Evolutionary conservation across 768 basidiomycete species (phyloP).

Genomic region (Pulveroboletus sp.): DNA sequence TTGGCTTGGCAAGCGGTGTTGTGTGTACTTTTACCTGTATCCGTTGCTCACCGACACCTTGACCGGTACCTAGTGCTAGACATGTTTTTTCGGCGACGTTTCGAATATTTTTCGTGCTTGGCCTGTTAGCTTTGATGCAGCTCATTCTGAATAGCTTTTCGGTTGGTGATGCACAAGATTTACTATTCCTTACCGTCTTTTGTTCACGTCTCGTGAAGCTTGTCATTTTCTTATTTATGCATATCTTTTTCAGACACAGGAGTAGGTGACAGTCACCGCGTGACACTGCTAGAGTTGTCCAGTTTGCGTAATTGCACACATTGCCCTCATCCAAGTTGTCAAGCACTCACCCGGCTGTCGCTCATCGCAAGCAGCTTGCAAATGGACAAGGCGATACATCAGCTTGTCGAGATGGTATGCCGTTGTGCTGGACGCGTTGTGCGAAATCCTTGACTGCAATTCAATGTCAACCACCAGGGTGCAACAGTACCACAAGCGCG

Average conservation of each 20-base stretch:
- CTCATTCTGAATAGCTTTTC: slow-evolving; percentile 2
- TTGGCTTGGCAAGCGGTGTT: slow-evolving; percentile 25
- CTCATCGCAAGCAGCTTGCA: slow-evolving; percentile 9
- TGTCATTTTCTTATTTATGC: slow-evolving; percentile 16
- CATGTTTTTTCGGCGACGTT: not conserved
- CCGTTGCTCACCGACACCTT: slow-evolving; percentile 14
- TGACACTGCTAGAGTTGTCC: slow-evolving; percentile 20
- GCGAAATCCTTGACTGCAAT: not conserved
- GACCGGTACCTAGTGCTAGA: slow-evolving; percentile 6
- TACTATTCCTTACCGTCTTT: slow-evolving; percentile 6
- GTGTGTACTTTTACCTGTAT: slow-evolving; percentile 29
- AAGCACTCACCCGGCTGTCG: not conserved
- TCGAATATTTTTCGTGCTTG: slow-evolving; percentile 3
- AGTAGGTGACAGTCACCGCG: slow-evolving; percentile 15
- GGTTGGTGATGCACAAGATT: not conserved
- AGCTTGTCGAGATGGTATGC: slow-evolving; percentile 60
- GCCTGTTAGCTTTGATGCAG: slow-evolving; percentile 1
- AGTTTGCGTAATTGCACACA: slow-evolving; percentile 18
- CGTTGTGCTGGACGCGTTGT: not conserved
- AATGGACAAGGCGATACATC: slow-evolving; percentile 52
- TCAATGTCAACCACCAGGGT: slow-evolving; percentile 47
- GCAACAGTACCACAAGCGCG: slow-evolving; percentile 77
- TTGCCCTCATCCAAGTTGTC: slow-evolving; percentile 9
- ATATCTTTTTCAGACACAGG: not conserved
- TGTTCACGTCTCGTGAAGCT: slow-evolving; percentile 11